phyloP scores from a whole-genome alignment of 345 rosid genomes.

The Euphorbia peplus region DNA sequence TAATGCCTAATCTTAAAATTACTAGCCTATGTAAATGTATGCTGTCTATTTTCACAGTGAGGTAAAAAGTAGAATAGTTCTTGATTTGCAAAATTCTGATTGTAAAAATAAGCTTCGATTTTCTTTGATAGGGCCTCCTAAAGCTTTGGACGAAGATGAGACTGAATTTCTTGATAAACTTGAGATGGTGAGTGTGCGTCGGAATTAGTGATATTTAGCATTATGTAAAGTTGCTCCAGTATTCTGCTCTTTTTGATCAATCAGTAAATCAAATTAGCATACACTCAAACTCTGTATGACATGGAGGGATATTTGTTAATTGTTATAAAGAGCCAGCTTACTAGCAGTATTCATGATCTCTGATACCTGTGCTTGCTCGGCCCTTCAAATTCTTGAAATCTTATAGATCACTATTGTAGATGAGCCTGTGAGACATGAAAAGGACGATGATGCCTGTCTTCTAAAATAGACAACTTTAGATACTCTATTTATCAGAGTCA shows the following conservation, averaged over 20 bases:
- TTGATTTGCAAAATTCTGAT: neutral
- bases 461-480: neutral
- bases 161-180: constrained; percentile 87
- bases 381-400: neutral
- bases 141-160: constrained; percentile 95
- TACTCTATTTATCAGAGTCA: neutral
- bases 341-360: neutral
- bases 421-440: neutral
- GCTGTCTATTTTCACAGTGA: neutral
- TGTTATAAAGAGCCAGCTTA: neutral
- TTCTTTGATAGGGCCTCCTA: constrained; percentile 72
- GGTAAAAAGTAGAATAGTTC: neutral
- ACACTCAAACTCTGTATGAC: no score
- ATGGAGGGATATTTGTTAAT: no score
- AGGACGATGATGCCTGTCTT: neutral
- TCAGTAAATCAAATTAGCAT: neutral
- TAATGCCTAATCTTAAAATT: neutral
- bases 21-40: neutral
- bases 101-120: neutral
- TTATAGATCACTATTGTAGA: neutral
- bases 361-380: neutral
- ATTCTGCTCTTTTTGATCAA: neutral
- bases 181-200: constrained; percentile 59
- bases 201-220: neutral
- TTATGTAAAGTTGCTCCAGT: constrained; percentile 1